phyloP scores from a whole-genome alignment of 768 basidiomycete genomes.

The Lactarius vividus region DNA sequence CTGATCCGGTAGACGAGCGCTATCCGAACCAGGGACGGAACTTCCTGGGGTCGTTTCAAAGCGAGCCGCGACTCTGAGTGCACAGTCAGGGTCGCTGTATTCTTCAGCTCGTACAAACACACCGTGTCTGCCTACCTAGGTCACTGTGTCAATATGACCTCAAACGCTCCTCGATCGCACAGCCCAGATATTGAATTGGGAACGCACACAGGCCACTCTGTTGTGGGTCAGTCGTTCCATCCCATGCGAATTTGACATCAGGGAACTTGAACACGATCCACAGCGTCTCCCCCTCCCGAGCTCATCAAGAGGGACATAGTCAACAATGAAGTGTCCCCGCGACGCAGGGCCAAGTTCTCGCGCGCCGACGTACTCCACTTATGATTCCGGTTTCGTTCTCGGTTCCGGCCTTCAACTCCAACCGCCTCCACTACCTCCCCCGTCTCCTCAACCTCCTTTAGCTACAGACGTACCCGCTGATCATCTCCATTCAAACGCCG shows the following conservation, averaged over 20 bases:
- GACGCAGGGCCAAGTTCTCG: slow-evolving; percentile 3
- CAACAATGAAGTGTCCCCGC: not conserved
- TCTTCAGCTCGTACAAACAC: not conserved
- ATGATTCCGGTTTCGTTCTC: not conserved
- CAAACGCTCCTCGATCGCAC: slow-evolving; percentile 2
- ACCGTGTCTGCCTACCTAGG: not conserved
- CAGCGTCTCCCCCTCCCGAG: not conserved
- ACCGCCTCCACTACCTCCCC: not conserved
- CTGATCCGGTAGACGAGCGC: no score
- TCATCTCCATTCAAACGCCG: not conserved
- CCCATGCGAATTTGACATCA: not conserved
- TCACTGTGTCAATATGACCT: not conserved
- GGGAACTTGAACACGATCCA: no score
- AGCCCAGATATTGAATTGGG: slow-evolving; percentile 21
- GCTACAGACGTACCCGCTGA: not conserved
- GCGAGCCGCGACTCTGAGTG: no score
- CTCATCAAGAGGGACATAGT: not conserved
- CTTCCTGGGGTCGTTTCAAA: no score
- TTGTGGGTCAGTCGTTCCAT: not conserved
- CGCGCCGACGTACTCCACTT: slow-evolving; percentile 17
- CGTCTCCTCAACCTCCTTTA: not conserved
- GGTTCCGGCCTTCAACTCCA: not conserved
- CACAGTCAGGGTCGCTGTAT: no score
- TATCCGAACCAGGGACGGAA: no score
- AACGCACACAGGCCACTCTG: not conserved